Evolutionary conservation across 345 rosid species (phyloP).

Genomic region (Xanthoceras sorbifolium): DNA sequence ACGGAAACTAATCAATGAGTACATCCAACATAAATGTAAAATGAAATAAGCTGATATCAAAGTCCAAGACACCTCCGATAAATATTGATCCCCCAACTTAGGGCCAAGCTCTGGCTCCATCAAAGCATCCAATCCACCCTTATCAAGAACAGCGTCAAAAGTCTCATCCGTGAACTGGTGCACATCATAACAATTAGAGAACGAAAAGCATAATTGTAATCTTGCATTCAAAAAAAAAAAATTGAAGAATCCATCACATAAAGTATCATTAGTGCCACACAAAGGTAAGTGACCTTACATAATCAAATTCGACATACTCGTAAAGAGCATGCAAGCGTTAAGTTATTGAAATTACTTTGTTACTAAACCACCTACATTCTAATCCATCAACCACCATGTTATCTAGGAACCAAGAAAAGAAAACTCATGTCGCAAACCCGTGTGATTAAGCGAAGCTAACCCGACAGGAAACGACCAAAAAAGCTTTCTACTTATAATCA

Average conservation of each 20-base stretch:
- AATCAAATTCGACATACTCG: no score
- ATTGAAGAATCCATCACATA: background rate
- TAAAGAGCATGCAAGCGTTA: no score
- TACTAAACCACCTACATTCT: no score
- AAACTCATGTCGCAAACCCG: no score
- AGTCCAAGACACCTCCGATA: conserved; percentile 62
- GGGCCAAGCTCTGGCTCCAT: conserved; percentile 92
- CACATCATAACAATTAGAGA: conserved; percentile 5
- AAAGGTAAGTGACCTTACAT: no score
- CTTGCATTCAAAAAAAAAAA: conserved; percentile 3
- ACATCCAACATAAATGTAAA: background rate
- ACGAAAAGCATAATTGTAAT: background rate
- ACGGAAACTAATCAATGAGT: background rate
- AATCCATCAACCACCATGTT: no score
- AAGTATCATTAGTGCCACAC: background rate
- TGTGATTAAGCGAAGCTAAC: no score
- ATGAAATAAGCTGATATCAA: background rate
- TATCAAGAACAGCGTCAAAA: conserved; percentile 76
- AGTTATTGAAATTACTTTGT: no score
- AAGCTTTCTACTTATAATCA: no score
- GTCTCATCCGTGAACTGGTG: conserved; percentile 56
- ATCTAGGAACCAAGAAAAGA: no score
- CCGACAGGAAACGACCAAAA: no score
- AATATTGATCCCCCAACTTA: conserved; percentile 68
- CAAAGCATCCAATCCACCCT: conserved; percentile 97